A percentile compares a stretch with the other conserved stretches of the same genome.
Conservation (phyloP, 345 rosid species). For the Linum tenue region DNA sequence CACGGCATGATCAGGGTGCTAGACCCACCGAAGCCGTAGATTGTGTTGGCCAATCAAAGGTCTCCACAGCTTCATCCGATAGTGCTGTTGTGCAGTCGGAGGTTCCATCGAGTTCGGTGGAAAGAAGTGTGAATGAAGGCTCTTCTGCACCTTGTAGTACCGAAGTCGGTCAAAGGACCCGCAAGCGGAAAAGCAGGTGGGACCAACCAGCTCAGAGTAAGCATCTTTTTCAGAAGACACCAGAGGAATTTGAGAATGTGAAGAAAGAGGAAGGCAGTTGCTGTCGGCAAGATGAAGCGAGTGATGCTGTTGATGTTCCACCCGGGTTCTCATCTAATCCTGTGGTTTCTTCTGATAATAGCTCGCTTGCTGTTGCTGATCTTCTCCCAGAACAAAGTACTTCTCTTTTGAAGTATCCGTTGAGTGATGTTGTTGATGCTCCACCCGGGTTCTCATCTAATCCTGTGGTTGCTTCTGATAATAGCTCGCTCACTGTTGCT, state of each 20-base stretch:
- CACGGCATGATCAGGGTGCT: conserved; percentile 36
- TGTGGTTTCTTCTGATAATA: conserved; percentile 24
- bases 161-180: conserved; percentile 31
- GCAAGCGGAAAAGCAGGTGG: conserved; percentile 98
- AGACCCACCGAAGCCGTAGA: conserved; percentile 46
- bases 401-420: conserved; percentile 16
- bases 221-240: conserved; percentile 23
- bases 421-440: conserved; percentile 40
- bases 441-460: conserved; percentile 89
- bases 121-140: conserved; percentile 21
- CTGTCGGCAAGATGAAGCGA: conserved; percentile 20
- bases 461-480: conserved; percentile 21
- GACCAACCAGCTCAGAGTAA: conserved; percentile 60
- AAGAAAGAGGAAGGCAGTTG: conserved; percentile 17
- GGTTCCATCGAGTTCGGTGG: neutral
- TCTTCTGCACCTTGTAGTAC: conserved; percentile 27
- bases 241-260: conserved; percentile 9
- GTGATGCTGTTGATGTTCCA: conserved; percentile 52
- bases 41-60: conserved; percentile 22
- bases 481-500: conserved; percentile 30
- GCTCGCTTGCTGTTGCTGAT: conserved; percentile 29
- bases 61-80: conserved; percentile 28
- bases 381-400: conserved; percentile 24
- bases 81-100: conserved; percentile 17
- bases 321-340: conserved; percentile 73